Base-by-base conservation (phyloP, 1,284 basidiomycete species). In the Cutaneotrichosporon arboriforme region DNA sequence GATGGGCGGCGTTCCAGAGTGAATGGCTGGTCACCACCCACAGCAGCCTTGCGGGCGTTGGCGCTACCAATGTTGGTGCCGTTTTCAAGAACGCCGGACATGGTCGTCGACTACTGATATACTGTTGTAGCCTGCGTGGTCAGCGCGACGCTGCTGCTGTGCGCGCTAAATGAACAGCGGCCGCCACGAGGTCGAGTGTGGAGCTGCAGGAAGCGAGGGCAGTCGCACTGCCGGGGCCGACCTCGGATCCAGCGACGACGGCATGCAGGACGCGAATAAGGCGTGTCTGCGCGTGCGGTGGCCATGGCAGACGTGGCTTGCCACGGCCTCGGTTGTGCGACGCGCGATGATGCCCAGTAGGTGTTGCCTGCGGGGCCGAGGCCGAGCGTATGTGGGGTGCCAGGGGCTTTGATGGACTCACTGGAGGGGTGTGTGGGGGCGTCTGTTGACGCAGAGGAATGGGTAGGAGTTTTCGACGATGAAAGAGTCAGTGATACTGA, bases 51-150 rank as follows among this genome's bases (percentile, higher is more conserved):
- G 42, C 63, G 49, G 8, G 64, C 71, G 12, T 52, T 45, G 13
- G 60, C 60, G 26, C 62, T 62, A 33, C 69, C 71, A 26, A 69
- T 58, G 59, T 73, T 73, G 59, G 71, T 73, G 8, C 69, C 71
- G 52, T 73, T 70, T 40, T 72, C 69, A 18, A 60, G 51, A 10
- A 70, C 67, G 46, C 17, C 53, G 38, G 57, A 55, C 37, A 49
- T 49, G 48, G 54, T 61, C 59, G 43, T 50, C 46, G 22, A 42
- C 23, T 8, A n/a, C 45, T 20, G 34, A 17, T 51, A 53, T 59
- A 40, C 37, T 43, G 10, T 10, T 31, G 26, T 10, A 10, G 26
- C 26, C 10, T 5, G 26, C 26, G 26, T 31, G 26, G 26, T 31
- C 26, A 31, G 26, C 26, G 26, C n/a, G n/a, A n/a, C n/a, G n/a